Evolutionary conservation across 2,329 filamentous ascomycete species (phyloP).

Genomic region (Pseudogymnoascus pannorum): DNA sequence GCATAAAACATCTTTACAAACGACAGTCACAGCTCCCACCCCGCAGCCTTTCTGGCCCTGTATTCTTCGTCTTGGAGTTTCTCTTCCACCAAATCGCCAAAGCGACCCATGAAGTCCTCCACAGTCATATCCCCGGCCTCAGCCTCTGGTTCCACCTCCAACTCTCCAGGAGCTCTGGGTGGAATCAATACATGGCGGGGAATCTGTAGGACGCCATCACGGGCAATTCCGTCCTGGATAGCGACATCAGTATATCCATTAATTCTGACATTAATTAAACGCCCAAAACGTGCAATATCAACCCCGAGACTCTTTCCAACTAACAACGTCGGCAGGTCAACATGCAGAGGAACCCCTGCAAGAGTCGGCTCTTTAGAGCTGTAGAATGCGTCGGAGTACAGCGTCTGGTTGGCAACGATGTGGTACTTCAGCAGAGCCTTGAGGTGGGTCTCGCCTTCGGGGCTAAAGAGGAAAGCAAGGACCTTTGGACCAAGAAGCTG

Average conservation of each 20-base stretch:
- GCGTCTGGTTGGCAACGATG: constrained; percentile 62
- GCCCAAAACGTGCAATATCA: constrained; percentile 62
- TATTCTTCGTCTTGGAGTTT: background rate
- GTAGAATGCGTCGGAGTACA: constrained; percentile 82
- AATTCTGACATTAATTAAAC: constrained; percentile 63
- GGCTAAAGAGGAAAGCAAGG: constrained; percentile 82
- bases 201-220: constrained; percentile 78
- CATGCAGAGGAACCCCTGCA: constrained; percentile 43
- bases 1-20: background rate
- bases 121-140: constrained; percentile 45
- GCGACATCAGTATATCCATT: constrained; percentile 64
- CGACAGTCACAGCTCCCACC: background rate
- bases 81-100: constrained; percentile 22
- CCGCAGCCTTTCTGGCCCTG: background rate
- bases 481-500: constrained; percentile 60
- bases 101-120: constrained; percentile 52
- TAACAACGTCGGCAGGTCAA: constrained; percentile 68
- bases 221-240: constrained; percentile 62
- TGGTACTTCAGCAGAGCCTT: constrained; percentile 74
- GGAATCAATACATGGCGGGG: constrained; percentile 68
- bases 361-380: constrained; percentile 27
- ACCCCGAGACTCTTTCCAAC: constrained; percentile 58
- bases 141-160: constrained; percentile 25
- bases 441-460: constrained; percentile 67
- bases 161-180: constrained; percentile 39